Evolutionary conservation across 129 eudicot species (phyloP).

Genomic region (Sambucus nigra): DNA sequence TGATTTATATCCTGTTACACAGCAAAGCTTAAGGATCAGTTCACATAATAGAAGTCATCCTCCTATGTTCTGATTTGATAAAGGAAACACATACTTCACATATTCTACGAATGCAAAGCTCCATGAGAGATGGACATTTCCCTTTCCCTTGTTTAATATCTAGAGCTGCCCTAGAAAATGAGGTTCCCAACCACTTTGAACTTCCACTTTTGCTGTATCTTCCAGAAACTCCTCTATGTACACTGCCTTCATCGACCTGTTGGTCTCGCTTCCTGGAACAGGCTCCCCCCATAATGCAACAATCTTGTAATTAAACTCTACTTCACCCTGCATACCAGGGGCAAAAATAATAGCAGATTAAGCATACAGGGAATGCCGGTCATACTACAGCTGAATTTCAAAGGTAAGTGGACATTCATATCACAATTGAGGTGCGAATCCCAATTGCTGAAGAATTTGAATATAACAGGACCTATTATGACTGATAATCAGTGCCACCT

Average conservation of each 20-base stretch:
- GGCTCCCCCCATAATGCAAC: conserved; percentile 60
- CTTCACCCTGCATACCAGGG: conserved; percentile 5
- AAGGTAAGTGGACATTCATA: not conserved
- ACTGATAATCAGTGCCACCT: no score
- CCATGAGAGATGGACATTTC: conserved; percentile 76
- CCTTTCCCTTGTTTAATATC: conserved; percentile 39
- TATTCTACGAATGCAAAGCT: conserved; percentile 60
- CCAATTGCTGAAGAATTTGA: not conserved
- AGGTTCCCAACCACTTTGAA: conserved; percentile 65
- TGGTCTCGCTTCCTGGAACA: conserved; percentile 77
- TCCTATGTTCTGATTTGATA: not conserved
- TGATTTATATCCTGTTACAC: conserved; percentile 55
- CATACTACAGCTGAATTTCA: not conserved
- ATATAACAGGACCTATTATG: no score
- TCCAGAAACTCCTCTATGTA: conserved; percentile 37
- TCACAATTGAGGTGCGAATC: not conserved
- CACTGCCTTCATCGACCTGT: conserved; percentile 35
- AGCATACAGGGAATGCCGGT: not conserved
- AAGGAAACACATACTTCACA: conserved; percentile 38
- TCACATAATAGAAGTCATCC: not conserved
- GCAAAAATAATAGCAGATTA: conserved; percentile 1
- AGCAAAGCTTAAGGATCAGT: conserved; percentile 8
- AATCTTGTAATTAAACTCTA: conserved; percentile 8
- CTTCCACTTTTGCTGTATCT: conserved; percentile 61
- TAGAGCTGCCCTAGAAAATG: conserved; percentile 28